Conservation (phyloP, 2,329 filamentous ascomycete species). For the Ceratocystis destructans region DNA sequence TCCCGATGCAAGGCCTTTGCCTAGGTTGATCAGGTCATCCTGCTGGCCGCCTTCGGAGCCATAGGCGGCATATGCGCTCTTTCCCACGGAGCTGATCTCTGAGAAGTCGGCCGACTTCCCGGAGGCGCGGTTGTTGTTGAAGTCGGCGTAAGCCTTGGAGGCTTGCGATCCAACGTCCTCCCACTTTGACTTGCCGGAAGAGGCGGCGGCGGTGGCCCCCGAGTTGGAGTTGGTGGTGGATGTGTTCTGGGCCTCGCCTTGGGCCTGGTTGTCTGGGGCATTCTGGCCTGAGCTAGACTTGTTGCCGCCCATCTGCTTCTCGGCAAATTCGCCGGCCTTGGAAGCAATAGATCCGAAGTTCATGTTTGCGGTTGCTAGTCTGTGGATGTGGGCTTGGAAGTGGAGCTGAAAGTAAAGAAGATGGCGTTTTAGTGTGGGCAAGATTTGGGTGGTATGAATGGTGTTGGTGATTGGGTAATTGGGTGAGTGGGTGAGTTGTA, state of each 20-base stretch:
- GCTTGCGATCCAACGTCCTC: slow-evolving; percentile 17
- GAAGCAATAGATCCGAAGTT: slow-evolving; percentile 22
- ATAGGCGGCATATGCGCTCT: slow-evolving; percentile 25
- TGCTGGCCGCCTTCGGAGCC: slow-evolving; percentile 20
- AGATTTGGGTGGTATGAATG: background rate
- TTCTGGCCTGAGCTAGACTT: slow-evolving; percentile 6
- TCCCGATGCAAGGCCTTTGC: slow-evolving; percentile 16
- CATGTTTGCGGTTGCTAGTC: slow-evolving; percentile 20
- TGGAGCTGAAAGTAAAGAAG: background rate
- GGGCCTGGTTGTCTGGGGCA: slow-evolving; percentile 1
- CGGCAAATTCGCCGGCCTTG: slow-evolving; percentile 22
- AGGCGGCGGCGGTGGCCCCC: background rate
- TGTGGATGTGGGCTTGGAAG: background rate
- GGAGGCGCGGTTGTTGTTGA: slow-evolving; percentile 16
- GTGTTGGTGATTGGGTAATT: background rate
- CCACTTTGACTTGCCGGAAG: slow-evolving; percentile 13
- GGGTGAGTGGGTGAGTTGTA: background rate
- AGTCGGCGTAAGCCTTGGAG: slow-evolving; percentile 18
- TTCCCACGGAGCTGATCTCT: slow-evolving; percentile 20
- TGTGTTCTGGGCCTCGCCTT: background rate
- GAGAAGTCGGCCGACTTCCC: slow-evolving; percentile 19
- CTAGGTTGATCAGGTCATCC: slow-evolving; percentile 19
- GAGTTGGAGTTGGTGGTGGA: background rate
- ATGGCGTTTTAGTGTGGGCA: background rate
- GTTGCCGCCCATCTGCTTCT: slow-evolving; percentile 15